Percentiles rank a stretch among this genome's conserved stretches.
Conservation (phyloP, 257 asterid genomes). For the Avicennia marina region DNA sequence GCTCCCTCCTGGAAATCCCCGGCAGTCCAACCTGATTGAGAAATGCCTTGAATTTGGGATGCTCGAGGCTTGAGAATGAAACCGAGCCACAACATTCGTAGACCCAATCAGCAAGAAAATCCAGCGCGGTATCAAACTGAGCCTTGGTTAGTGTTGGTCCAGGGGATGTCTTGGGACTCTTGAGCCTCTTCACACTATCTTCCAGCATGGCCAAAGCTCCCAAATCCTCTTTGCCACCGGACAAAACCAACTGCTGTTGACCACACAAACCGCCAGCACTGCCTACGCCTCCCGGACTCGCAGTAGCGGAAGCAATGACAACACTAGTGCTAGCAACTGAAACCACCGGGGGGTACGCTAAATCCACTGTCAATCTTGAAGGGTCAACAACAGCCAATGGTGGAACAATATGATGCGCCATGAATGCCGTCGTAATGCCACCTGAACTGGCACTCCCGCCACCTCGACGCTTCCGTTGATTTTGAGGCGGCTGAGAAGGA, state of each 20-base stretch:
- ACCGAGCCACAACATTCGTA: conserved; percentile 88
- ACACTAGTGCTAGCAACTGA: conserved; percentile 38
- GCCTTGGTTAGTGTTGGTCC: conserved; percentile 56
- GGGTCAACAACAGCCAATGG: conserved; percentile 76
- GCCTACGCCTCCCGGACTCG: conserved; percentile 25
- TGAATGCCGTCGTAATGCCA: conserved; percentile 17
- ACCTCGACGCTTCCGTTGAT: conserved; percentile 37
- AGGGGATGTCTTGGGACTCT: conserved; percentile 73
- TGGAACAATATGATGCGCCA: conserved; percentile 31
- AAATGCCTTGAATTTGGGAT: conserved; percentile 84
- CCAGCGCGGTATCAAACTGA: conserved; percentile 69
- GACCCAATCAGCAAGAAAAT: conserved; percentile 81
- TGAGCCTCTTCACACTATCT: conserved; percentile 81
- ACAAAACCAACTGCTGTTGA: conserved; percentile 46
- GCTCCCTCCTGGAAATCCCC: conserved; percentile 49
- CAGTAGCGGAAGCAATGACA: conserved; percentile 30
- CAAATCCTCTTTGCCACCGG: conserved; percentile 95
- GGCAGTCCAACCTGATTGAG: conserved; percentile 82
- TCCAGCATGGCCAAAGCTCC: conserved; percentile 85
- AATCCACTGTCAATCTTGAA: conserved; percentile 58
- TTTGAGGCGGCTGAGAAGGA: conserved; percentile 22
- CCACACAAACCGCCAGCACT: conserved; percentile 25
- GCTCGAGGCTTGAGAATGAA: conserved; percentile 76
- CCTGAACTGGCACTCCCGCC: conserved; percentile 1
- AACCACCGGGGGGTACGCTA: conserved; percentile 45